Evolutionary conservation across 768 basidiomycete genomes (phyloP), one percentile per base, ranked within the genome.

Genomic region (Suillus ampliporus): DNA sequence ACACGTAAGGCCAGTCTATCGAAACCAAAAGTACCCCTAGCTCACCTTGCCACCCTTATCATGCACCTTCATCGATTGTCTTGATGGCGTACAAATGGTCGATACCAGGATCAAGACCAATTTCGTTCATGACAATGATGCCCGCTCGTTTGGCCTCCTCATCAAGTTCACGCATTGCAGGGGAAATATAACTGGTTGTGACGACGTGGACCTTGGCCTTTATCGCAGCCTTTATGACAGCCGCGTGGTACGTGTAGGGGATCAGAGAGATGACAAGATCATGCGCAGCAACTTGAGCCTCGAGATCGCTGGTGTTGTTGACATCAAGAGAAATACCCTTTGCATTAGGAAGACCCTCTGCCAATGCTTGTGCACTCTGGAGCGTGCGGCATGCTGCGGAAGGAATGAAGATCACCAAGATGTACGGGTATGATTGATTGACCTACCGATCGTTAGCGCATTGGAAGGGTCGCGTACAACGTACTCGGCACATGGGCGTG

Each of bases 181-280:
- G 92, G 53, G 90, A 94, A 72, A 99, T 89, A 74, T 99, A 99
- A 63, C 90, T 92, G 26, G 97, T 99, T 43, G 97, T 99, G 68
- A 99, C 94, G 41, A 98, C 95, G 74, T 97, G 82, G 35, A 91
- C 94, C 81, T 94, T 95, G 71, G 86, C 80, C 77, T 84, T 86
- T 77, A 90, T 86, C 37, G 90, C 90, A 13, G 95, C 90, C 76
- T 92, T 88, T 80, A 99, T 96, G 72, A 99, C 94, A 34, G 82
- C 81, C 19, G 88, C 88, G 75, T 99, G 97, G 82, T 89, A 82
- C 60, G 89, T 94, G 83, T 99, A 99, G 0, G 97, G 97, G 67
- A 99, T 96, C 72, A 99, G 87, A 9, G 94, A 96, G 73, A 99
- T 92, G 75, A 99, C 94, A 56, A 98, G 85, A 76, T 99, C 95